Evolutionary conservation across 2,329 filamentous ascomycete species (phyloP), one percentile per base, ranked within the genome.

Genomic region (Biscogniauxia marginata): DNA sequence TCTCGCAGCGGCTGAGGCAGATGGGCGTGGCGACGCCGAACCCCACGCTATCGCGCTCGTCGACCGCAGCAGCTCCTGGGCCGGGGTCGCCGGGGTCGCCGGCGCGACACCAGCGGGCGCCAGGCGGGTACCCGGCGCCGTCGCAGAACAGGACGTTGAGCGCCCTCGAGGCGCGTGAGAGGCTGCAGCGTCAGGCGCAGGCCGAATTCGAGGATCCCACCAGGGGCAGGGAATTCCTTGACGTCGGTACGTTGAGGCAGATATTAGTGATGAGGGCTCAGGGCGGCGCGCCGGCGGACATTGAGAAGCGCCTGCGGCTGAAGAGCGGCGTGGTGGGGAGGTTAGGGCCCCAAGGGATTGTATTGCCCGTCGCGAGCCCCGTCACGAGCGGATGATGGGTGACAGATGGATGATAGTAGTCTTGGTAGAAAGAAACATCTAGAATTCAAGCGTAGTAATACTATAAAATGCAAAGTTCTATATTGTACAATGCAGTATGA

Each of bases 11-110:
- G 16, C 75, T 85, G 4, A 75, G 75, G 22, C 71, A 80, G 59
- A 83, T 85, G 77, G 82, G 82, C 65, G 72, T 83, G 24, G 81
- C 76, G 7, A 75, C 80, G 48, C 81, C 82, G 4, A 81, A 79
- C 60, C 81, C 82, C 24, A 82, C 79, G 4, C 78, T 75, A 48
- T 84, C 81, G 5, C 73, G 78, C 21, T 82, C 80, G 1, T 84
- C 81, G 7, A 80, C 72, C 2, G 62, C 52, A 56, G 59, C 53
- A 48, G 53, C 21, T n/a, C n/a, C n/a, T n/a, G n/a, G n/a, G n/a
- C n/a, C n/a, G n/a, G n/a, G n/a, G n/a, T n/a, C n/a, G n/a, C n/a
- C n/a, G n/a, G n/a, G n/a, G n/a, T n/a, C n/a, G n/a, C n/a, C n/a
- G n/a, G n/a, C n/a, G n/a, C n/a, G n/a, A n/a, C n/a, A n/a, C n/a